Percentiles rank a stretch among this genome's conserved stretches.
Evolutionary conservation across 495 filamentous ascomycete genomes (phyloP).

Genomic region (Podospora fimiseda): DNA sequence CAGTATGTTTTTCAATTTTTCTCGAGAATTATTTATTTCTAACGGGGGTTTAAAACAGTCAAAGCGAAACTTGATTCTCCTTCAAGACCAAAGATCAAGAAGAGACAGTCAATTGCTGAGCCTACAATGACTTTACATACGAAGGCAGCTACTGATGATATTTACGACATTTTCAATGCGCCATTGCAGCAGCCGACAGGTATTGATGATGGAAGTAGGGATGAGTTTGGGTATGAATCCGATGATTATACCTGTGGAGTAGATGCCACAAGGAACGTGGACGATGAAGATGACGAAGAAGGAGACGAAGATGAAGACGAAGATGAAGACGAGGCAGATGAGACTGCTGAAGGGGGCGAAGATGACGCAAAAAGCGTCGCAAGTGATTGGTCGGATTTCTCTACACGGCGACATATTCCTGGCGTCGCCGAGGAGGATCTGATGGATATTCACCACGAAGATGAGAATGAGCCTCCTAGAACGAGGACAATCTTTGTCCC

Average conservation of each 20-base stretch:
- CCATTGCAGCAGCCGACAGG: conserved; percentile 55
- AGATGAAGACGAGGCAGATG: conserved; percentile 47
- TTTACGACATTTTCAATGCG: conserved; percentile 94
- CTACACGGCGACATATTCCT: conserved; percentile 63
- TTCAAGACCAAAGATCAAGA: conserved; percentile 70
- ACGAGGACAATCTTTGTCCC: conserved; percentile 50
- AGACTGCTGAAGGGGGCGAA: conserved; percentile 42
- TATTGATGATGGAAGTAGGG: conserved; percentile 48
- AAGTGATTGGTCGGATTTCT: conserved; percentile 83
- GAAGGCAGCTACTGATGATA: conserved; percentile 90
- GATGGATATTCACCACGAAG: conserved; percentile 29
- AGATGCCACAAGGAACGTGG: conserved; percentile 62
- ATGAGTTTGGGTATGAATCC: conserved; percentile 61
- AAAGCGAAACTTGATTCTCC: conserved; percentile 90
- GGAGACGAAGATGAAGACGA: conserved; percentile 58
- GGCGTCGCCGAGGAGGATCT: conserved; percentile 30
- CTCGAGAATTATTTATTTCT: no score
- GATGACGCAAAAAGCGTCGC: conserved; percentile 52
- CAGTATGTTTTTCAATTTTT: conserved; percentile 54
- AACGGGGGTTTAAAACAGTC: no score
- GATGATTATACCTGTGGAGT: conserved; percentile 75
- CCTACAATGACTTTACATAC: conserved; percentile 98
- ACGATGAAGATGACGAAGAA: conserved; percentile 34
- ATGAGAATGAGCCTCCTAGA: conserved; percentile 29
- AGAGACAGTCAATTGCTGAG: conserved; percentile 51